Evolutionary conservation across 148 eudicot genomes (phyloP).

Genomic region (Nyssa sinensis): DNA sequence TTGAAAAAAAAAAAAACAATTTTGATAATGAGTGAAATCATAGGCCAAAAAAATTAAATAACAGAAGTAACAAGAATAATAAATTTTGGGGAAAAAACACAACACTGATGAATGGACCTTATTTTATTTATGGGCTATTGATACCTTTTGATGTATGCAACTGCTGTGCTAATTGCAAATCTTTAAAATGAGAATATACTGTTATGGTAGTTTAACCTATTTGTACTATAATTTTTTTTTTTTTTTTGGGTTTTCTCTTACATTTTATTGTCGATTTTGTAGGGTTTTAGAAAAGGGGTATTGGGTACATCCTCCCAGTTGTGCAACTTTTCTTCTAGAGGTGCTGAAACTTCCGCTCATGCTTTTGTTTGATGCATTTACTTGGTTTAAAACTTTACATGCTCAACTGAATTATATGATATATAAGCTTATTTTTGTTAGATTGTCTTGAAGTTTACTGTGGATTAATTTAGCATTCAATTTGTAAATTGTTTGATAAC

Average conservation of each 20-base stretch:
- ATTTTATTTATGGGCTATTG: no score
- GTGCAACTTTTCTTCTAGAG: slow-evolving; percentile 41
- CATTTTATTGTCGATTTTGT: slow-evolving; percentile 14
- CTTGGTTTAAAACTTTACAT: neutral
- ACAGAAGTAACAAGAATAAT: neutral
- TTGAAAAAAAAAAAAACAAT: no score
- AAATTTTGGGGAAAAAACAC: no score
- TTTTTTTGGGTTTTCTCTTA: no score
- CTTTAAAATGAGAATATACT: no score
- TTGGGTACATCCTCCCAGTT: slow-evolving; percentile 24
- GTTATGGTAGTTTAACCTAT: neutral
- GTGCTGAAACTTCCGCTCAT: slow-evolving; percentile 14
- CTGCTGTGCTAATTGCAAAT: no score
- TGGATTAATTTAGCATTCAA: no score
- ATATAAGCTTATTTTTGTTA: neutral
- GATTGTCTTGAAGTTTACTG: neutral
- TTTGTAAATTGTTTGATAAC: no score
- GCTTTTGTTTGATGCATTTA: neutral
- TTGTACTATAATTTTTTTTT: no score
- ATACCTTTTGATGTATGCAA: no score
- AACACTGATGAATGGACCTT: no score
- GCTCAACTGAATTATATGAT: neutral
- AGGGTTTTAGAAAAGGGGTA: slow-evolving; percentile 34
- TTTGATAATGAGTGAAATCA: neutral
- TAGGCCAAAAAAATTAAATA: neutral